Evolutionary conservation across 164 flowering plant species (phyloP), one percentile per base, ranked within the genome.

Genomic region (Vitis rupestris): DNA sequence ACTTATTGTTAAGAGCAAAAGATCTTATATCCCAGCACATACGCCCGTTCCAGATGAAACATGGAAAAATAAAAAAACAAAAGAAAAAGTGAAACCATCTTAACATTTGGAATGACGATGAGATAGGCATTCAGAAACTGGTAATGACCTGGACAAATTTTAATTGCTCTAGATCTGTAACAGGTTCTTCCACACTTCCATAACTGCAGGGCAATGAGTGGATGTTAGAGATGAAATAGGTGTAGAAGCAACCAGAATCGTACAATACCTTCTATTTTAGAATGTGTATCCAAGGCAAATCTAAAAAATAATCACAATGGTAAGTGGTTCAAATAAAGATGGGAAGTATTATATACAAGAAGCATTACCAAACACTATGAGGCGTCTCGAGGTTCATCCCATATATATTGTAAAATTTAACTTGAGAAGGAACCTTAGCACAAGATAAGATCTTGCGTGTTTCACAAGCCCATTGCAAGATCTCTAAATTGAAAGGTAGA

Each of bases 401-500:
- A 78, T 92, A 96, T 61, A 96, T 91, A 69, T 96, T 96, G 85
- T 87, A 96, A 76, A 96, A 96, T 80, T 96, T 93, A 57, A 93
- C 93, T 60, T 71, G 47, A n/a, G 87, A 30, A 10, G 99, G 99
- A 76, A 96, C 78, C 79, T 89, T 82, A 5, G 99, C 99, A 70
- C 65, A 50, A 64, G 87, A 77, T 10, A 92, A 59, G 31, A 93
- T 29, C 61, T 80, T 72, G 37, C 76, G 85, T 44, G 99, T 96
- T 76, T 92, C 88, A 75, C 80, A 68, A 54, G 97, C 90, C 99
- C 97, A 93, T 74, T 88, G 83, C 72, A 86, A 77, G 72, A 96
- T 88, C 67, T 90, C 90, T 63, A 70, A 19, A 76, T 92, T 93
- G 75, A 96, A 85, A 60, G 99, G 99, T 48, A 91, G 64, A 72